A percentile compares a stretch with the other conserved stretches of the same genome.
phyloP scores from a whole-genome alignment of 805 yeast species.

The Yarrowia yakushimensis region DNA sequence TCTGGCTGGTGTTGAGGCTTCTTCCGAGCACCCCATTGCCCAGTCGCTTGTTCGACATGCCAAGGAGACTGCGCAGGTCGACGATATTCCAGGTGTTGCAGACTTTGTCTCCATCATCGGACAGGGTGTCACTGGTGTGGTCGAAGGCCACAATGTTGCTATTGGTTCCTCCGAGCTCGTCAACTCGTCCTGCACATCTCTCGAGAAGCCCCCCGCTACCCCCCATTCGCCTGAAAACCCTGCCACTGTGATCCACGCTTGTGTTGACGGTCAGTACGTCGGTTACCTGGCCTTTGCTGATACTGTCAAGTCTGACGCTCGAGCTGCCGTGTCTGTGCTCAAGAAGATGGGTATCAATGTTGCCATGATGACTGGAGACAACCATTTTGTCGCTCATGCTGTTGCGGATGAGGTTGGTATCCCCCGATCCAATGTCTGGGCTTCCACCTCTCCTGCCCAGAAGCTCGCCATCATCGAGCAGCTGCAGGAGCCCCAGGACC shows the following conservation, averaged over 20 bases:
- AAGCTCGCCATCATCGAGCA: conserved; percentile 65
- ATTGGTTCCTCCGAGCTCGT: conserved; percentile 50
- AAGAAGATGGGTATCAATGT: conserved; percentile 52
- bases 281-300: conserved; percentile 73
- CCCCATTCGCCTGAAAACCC: not conserved
- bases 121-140: conserved; percentile 37
- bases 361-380: conserved; percentile 92
- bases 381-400: conserved; percentile 53
- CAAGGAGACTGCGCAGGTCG: conserved; percentile 26
- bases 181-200: not conserved
- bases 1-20: conserved; percentile 57
- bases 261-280: conserved; percentile 52
- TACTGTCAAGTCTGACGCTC: conserved; percentile 61
- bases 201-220: not conserved
- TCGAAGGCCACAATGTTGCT: conserved; percentile 38
- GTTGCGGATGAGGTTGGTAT: conserved; percentile 71
- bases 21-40: conserved; percentile 88
- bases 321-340: conserved; percentile 55
- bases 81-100: conserved; percentile 24
- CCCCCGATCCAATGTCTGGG: conserved; percentile 57
- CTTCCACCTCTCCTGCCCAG: conserved; percentile 72
- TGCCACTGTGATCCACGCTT: conserved; percentile 52
- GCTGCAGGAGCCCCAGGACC: conserved; percentile 35
- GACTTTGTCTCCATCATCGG: conserved; percentile 37
- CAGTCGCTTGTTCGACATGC: conserved; percentile 55